phyloP scores from a whole-genome alignment of 257 asterid genomes.

The Solanum piurae region DNA sequence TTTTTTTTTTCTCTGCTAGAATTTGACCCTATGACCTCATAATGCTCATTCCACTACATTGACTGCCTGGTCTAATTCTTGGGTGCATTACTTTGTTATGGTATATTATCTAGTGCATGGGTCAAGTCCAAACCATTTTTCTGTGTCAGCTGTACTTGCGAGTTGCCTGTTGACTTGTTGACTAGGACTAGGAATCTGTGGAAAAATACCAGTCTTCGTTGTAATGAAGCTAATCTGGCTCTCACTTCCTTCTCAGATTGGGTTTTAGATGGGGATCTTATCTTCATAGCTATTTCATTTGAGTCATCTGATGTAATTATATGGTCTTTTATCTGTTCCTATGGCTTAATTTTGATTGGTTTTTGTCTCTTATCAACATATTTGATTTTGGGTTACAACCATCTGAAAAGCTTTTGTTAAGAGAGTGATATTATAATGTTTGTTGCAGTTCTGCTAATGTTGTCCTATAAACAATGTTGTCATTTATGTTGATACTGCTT shows the following conservation, averaged over 20 bases:
- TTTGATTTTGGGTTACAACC: not conserved
- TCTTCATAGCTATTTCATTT: not conserved
- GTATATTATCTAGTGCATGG: not conserved
- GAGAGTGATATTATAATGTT: not conserved
- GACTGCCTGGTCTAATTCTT: not conserved
- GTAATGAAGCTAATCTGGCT: not conserved
- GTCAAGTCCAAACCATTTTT: not conserved
- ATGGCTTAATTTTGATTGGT: not conserved
- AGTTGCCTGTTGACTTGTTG: not conserved
- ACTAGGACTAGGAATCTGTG: not conserved
- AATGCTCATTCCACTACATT: not conserved
- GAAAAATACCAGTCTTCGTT: not conserved
- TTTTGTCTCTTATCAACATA: not conserved
- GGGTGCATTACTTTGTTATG: not conserved
- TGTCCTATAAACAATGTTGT: not conserved
- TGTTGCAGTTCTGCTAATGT: not conserved
- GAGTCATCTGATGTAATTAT: not conserved
- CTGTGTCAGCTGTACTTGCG: not conserved
- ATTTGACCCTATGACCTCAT: not conserved
- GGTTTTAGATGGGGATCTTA: not conserved
- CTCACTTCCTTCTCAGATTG: not conserved
- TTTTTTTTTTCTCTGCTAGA: not conserved
- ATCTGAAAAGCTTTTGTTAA: slow-evolving; percentile 6
- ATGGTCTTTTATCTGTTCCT: not conserved
- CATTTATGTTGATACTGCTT: slow-evolving; percentile 23